Evolutionary conservation across 106 monocot species (phyloP).

Genomic region (Agapanthus africanus): DNA sequence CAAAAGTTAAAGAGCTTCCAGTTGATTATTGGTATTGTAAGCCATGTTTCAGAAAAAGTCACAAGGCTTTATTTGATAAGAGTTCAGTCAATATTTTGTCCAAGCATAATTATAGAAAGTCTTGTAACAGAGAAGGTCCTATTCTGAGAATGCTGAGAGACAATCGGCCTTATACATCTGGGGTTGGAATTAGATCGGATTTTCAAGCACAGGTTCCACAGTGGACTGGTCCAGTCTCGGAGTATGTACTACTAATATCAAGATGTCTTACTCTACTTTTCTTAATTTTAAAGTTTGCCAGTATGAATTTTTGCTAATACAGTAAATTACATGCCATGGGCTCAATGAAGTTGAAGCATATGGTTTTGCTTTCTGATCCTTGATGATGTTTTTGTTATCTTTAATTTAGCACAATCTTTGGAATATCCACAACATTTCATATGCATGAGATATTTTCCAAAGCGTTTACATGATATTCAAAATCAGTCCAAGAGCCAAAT

Average conservation of each 20-base stretch:
- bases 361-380: not conserved
- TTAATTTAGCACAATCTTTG: not conserved
- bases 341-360: no score
- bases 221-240: slow-evolving; percentile 40
- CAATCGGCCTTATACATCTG: slow-evolving; percentile 30
- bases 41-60: slow-evolving; percentile 52
- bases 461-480: not conserved
- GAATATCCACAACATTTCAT: not conserved
- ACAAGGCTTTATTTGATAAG: slow-evolving; percentile 17
- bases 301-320: not conserved
- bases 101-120: slow-evolving; percentile 12
- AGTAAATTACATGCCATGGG: not conserved
- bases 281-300: not conserved
- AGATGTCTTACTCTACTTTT: no score
- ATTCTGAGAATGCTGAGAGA: slow-evolving; percentile 61
- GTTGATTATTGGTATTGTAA: slow-evolving; percentile 71
- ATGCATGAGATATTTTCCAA: slow-evolving; percentile 2
- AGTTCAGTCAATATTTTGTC: slow-evolving; percentile 10
- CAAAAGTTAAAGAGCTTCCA: slow-evolving; percentile 33
- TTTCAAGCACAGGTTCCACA: slow-evolving; percentile 76
- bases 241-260: no score
- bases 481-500: not conserved
- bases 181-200: slow-evolving; percentile 56
- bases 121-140: slow-evolving; percentile 24
- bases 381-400: not conserved